These are phyloP conservation scores for Lyophyllum shimeji DNA, from an alignment of 768 basidiomycete genomes.

Conservation along the genomic window DNA sequence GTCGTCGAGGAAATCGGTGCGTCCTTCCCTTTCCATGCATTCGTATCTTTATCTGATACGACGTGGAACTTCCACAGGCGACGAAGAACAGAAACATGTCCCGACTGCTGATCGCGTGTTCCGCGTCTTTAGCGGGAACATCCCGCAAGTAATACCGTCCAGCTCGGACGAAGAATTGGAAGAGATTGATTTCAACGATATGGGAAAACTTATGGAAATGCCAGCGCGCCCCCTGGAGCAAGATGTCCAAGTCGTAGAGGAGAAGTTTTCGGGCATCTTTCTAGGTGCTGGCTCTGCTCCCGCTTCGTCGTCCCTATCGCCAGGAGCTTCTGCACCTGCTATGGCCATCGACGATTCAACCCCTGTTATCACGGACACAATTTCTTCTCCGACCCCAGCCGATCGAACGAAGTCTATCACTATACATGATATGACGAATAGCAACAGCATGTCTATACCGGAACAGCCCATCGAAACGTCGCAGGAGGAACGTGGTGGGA, in stretches of 20 bases:
- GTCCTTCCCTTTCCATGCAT: constrained; percentile 21
- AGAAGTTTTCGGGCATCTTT: constrained; percentile 36
- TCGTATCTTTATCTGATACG: not conserved
- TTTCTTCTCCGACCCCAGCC: not conserved
- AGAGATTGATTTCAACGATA: constrained; percentile 68
- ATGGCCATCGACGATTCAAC: not conserved
- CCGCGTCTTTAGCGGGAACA: constrained; percentile 52
- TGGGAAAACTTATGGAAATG: constrained; percentile 43
- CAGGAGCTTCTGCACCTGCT: not conserved
- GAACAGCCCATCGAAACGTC: not conserved
- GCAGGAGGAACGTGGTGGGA: not conserved
- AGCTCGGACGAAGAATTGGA: constrained; percentile 41
- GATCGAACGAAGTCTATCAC: not conserved
- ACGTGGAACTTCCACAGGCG: constrained; percentile 29
- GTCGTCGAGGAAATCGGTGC: constrained; percentile 50
- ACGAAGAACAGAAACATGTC: constrained; percentile 51
- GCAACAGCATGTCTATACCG: not conserved
- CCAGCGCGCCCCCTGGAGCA: constrained; percentile 13
- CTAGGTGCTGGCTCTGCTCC: constrained; percentile 9
- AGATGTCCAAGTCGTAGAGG: constrained; percentile 24
- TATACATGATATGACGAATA: not conserved
- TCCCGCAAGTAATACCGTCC: constrained; percentile 21
- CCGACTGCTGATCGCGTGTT: constrained; percentile 73
- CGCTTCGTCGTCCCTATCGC: not conserved
- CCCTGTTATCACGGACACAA: not conserved